phyloP scores from a whole-genome alignment of 192 early-diverging fungal species.

The Dispira parvispora region DNA sequence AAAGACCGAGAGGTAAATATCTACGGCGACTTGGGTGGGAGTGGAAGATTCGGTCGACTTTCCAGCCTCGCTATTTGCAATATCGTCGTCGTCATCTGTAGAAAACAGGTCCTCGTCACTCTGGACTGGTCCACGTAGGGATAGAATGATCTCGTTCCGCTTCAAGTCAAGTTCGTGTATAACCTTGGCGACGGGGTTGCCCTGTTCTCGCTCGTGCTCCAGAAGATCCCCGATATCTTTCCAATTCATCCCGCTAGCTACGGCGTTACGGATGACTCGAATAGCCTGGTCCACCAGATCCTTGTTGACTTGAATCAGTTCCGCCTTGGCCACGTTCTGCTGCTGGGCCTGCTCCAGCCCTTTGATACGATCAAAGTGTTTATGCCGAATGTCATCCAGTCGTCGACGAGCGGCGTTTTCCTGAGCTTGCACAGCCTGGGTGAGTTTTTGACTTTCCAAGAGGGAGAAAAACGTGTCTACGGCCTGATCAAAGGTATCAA shows the following conservation, averaged over 20 bases:
- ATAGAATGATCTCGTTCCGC: constrained; percentile 59
- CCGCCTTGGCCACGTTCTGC: constrained; percentile 53
- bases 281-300: constrained; percentile 78
- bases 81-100: constrained; percentile 39
- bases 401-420: constrained; percentile 67
- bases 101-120: constrained; percentile 14
- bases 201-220: constrained; percentile 54
- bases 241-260: constrained; percentile 94
- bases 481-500: constrained; percentile 56
- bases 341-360: constrained; percentile 58
- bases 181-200: constrained; percentile 64
- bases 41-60: constrained; percentile 20
- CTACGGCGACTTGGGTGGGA: constrained; percentile 51
- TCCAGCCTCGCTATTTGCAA: constrained; percentile 24
- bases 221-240: constrained; percentile 79
- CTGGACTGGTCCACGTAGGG: constrained; percentile 22
- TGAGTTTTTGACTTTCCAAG: constrained; percentile 70
- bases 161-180: constrained; percentile 62
- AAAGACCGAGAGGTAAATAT: constrained; percentile 75
- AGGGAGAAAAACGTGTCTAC: constrained; percentile 90
- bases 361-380: constrained; percentile 60
- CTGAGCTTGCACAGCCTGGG: constrained; percentile 46
- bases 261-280: constrained; percentile 66
- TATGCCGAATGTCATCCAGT: constrained; percentile 59
- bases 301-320: constrained; percentile 69